Conservation (phyloP, 2,329 filamentous ascomycete species). For the Ascochyta koolunga region DNA sequence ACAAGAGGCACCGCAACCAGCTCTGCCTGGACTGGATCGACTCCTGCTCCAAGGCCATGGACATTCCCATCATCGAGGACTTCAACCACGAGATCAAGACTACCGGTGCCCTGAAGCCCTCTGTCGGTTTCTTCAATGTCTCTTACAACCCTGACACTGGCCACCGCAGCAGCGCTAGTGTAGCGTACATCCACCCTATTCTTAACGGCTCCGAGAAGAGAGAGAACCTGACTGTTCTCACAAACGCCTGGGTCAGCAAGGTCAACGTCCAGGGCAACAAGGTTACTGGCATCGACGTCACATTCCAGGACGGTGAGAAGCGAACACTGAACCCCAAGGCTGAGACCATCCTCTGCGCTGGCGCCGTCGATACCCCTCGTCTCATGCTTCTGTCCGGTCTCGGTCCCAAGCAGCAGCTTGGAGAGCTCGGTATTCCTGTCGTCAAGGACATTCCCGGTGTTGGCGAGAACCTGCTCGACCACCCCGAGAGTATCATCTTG, state of each 20-base stretch:
- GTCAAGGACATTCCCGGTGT: conserved; percentile 66
- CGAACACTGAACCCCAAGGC: conserved; percentile 65
- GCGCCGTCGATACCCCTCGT: conserved; percentile 81
- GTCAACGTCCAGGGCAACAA: conserved; percentile 73
- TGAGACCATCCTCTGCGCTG: conserved; percentile 81
- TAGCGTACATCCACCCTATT: conserved; percentile 92
- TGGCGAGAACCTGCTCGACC: conserved; percentile 68
- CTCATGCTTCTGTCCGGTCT: conserved; percentile 61
- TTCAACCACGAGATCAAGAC: conserved; percentile 84
- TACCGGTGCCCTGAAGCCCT: conserved; percentile 73
- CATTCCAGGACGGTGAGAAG: conserved; percentile 64
- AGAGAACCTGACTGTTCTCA: conserved; percentile 83
- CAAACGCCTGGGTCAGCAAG: conserved; percentile 85
- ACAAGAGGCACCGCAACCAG: conserved; percentile 84
- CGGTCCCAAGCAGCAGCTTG: conserved; percentile 56
- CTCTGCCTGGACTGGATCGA: conserved; percentile 89
- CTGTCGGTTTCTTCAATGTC: conserved; percentile 89
- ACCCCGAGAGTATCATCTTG: conserved; percentile 70
- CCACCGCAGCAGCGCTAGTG: conserved; percentile 81
- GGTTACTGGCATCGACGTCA: conserved; percentile 76
- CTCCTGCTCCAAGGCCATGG: conserved; percentile 76
- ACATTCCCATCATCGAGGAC: conserved; percentile 81
- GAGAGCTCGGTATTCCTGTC: conserved; percentile 57
- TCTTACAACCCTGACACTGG: conserved; percentile 91
- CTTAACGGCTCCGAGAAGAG: conserved; percentile 81